Percentiles rank a stretch among this genome's conserved stretches.
These are phyloP conservation scores for Wallacemonas sp. DNA, from an alignment of 208 protist genomes.

Conservation along the genomic window DNA sequence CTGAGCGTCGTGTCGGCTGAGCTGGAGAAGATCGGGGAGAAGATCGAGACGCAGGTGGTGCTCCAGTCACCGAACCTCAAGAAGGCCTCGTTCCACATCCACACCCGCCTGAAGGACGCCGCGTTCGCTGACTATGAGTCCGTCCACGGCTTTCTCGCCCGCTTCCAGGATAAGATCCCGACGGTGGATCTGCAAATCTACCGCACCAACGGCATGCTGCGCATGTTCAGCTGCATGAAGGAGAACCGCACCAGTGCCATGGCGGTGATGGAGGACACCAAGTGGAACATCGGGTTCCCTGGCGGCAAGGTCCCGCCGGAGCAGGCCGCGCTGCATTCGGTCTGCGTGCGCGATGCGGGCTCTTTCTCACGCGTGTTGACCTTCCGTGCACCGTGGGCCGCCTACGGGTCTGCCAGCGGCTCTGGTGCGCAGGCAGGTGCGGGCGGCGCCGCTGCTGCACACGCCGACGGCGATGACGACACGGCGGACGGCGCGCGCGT, in stretches of 20 bases:
- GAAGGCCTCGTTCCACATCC: slow-evolving; percentile 88
- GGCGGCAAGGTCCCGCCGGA: slow-evolving; percentile 62
- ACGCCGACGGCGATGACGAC: slow-evolving; percentile 8
- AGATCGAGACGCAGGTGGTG: slow-evolving; percentile 77
- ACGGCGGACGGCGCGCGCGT: slow-evolving; percentile 6
- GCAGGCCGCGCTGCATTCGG: slow-evolving; percentile 74
- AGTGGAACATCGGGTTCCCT: slow-evolving; percentile 82
- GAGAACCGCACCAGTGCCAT: slow-evolving; percentile 90
- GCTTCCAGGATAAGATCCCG: slow-evolving; percentile 75
- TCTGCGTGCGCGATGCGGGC: slow-evolving; percentile 62
- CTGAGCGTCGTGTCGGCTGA: slow-evolving; percentile 58
- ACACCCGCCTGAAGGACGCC: slow-evolving; percentile 83
- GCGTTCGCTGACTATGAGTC: slow-evolving; percentile 85
- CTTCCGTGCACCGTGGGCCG: slow-evolving; percentile 55
- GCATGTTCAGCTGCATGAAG: slow-evolving; percentile 89
- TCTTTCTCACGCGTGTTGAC: slow-evolving; percentile 68
- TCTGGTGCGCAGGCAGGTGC: too few species aligned
- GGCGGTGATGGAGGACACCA: slow-evolving; percentile 63
- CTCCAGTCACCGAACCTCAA: slow-evolving; percentile 90
- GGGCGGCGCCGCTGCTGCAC: too few species aligned
- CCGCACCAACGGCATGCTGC: slow-evolving; percentile 82
- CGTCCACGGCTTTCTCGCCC: slow-evolving; percentile 73
- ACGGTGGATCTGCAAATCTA: slow-evolving; percentile 85
- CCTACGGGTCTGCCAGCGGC: too few species aligned
- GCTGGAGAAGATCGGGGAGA: slow-evolving; percentile 75